Evolutionary conservation across 2,329 filamentous ascomycete species (phyloP).

Genomic region (Penicillium sp.): DNA sequence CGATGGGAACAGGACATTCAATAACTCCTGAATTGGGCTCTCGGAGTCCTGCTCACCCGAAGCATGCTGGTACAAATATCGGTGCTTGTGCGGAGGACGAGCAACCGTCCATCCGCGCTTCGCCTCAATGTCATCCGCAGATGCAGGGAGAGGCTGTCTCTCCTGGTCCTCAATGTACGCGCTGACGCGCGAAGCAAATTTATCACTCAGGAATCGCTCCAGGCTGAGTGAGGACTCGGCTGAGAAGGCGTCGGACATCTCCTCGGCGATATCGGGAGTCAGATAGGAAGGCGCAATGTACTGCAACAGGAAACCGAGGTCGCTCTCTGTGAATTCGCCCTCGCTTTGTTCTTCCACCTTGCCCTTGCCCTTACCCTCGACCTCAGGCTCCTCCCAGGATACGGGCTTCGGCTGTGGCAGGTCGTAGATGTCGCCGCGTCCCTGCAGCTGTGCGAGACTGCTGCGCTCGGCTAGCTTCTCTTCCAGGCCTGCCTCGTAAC

Average conservation of each 20-base stretch:
- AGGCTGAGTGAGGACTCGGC: constrained; percentile 83
- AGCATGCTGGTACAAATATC: constrained; percentile 76
- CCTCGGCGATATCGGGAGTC: constrained; percentile 84
- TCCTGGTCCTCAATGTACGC: constrained; percentile 69
- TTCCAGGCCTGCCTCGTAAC: constrained; percentile 83
- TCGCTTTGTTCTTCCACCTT: constrained; percentile 52
- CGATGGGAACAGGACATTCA: constrained; percentile 81
- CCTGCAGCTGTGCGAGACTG: constrained; percentile 87
- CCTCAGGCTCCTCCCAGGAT: constrained; percentile 41
- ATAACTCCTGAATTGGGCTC: constrained; percentile 67
- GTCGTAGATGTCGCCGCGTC: constrained; percentile 87
- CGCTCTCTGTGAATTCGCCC: constrained; percentile 67
- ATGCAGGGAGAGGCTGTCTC: constrained; percentile 42
- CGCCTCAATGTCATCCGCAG: constrained; percentile 58
- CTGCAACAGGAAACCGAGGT: constrained; percentile 85
- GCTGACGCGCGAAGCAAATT: constrained; percentile 71
- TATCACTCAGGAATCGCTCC: constrained; percentile 72
- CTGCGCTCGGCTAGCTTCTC: constrained; percentile 86
- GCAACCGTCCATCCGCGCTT: constrained; percentile 70
- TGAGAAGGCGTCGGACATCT: constrained; percentile 74
- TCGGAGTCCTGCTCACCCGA: constrained; percentile 31
- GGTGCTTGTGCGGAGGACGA: constrained; percentile 89
- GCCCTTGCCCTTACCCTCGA: constrained; percentile 38
- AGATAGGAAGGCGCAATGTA: constrained; percentile 90
- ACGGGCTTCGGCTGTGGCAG: constrained; percentile 64